Evolutionary conservation across 495 filamentous ascomycete genomes (phyloP).

Genomic region (Symbiotaphrina buchneri): DNA sequence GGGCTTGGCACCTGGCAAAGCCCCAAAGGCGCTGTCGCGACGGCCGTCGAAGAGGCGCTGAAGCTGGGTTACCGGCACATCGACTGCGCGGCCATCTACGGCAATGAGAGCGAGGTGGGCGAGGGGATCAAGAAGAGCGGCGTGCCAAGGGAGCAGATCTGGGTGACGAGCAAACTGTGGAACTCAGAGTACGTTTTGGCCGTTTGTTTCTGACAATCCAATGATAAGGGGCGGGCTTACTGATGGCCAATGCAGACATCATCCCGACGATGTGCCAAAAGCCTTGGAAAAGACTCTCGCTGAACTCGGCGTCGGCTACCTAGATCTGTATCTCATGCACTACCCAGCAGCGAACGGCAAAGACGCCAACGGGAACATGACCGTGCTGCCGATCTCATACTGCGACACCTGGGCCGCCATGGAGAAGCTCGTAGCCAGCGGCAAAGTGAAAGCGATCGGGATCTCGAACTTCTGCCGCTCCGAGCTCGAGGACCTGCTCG

Average conservation of each 20-base stretch:
- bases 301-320: constrained; percentile 37
- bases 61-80: constrained; percentile 45
- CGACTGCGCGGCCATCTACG: constrained; percentile 48
- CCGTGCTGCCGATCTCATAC: background rate
- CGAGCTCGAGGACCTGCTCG: background rate
- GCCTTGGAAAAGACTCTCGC: constrained; percentile 37
- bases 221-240: no score
- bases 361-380: constrained; percentile 19
- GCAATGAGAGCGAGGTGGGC: constrained; percentile 42
- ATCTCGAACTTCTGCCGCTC: constrained; percentile 1
- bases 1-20: constrained; percentile 30
- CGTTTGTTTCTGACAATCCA: no score
- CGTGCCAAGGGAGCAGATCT: constrained; percentile 32
- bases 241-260: no score
- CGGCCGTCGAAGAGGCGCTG: constrained; percentile 23
- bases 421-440: background rate
- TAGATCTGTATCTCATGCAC: constrained; percentile 54
- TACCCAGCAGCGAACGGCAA: constrained; percentile 38
- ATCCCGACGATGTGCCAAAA: constrained; percentile 31
- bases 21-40: constrained; percentile 10
- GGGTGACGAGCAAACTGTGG: constrained; percentile 33
- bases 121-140: constrained; percentile 29
- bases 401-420: constrained; percentile 2
- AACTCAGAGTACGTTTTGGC: no score
- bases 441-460: constrained; percentile 1